A percentile compares a stretch with the other conserved stretches of the same genome.
Evolutionary conservation across 2,329 filamentous ascomycete species (phyloP).

Genomic region (Penicillium sp.): DNA sequence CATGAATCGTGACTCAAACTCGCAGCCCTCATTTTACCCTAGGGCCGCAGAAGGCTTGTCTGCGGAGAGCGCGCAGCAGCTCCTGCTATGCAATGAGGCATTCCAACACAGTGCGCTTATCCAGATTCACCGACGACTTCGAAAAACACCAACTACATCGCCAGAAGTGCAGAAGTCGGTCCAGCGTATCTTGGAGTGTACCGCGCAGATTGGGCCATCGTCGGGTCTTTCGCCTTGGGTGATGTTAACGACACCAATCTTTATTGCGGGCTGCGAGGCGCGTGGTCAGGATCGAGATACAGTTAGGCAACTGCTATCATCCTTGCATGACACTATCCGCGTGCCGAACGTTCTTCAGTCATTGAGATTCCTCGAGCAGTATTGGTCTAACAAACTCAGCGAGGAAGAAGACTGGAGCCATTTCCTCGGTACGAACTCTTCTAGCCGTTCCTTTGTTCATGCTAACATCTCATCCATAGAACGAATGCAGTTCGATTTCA

Average conservation of each 20-base stretch:
- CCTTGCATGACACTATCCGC: conserved; percentile 40
- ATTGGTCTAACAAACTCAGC: conserved; percentile 33
- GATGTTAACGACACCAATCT: conserved; percentile 44
- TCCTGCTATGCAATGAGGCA: conserved; percentile 43
- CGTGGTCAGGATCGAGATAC: conserved; percentile 36
- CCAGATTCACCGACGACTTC: conserved; percentile 42
- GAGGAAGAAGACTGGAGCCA: conserved; percentile 41
- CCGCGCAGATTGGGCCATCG: conserved; percentile 38
- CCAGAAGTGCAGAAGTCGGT: conserved; percentile 37
- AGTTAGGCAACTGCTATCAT: conserved; percentile 33
- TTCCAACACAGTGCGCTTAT: conserved; percentile 46
- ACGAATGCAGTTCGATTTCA: conserved; percentile 36
- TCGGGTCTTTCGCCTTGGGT: conserved; percentile 43
- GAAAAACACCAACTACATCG: conserved; percentile 31
- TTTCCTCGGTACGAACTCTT: conserved; percentile 34
- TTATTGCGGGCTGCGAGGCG: conserved; percentile 45
- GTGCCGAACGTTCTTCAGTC: conserved; percentile 45
- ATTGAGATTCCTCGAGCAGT: conserved; percentile 42
- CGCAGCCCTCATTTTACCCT: conserved; percentile 36
- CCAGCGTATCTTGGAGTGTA: conserved; percentile 41
- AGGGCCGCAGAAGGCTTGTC: conserved; percentile 36
- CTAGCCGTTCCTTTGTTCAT: background rate
- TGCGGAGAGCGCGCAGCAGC: conserved; percentile 33
- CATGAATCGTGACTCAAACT: conserved; percentile 32
- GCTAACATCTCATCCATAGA: conserved; percentile 21